Evolutionary conservation across 805 yeast species (phyloP).

Genomic region (Saccharomycopsis schoenii): DNA sequence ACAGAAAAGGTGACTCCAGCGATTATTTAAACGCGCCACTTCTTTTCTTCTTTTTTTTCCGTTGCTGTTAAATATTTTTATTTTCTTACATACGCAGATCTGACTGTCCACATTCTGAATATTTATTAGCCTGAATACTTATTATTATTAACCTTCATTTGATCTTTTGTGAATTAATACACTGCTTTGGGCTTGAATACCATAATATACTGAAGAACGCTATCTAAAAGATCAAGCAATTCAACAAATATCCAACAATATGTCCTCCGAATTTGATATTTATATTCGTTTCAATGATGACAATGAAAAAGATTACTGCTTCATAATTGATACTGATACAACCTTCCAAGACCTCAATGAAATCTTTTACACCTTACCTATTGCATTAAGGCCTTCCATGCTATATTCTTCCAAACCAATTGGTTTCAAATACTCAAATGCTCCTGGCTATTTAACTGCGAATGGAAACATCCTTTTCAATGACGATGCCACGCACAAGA

Average conservation of each 20-base stretch:
- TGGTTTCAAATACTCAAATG: conserved; percentile 50
- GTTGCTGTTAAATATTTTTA: background rate
- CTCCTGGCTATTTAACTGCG: conserved; percentile 76
- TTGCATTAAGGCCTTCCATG: conserved; percentile 69
- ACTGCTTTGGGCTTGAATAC: no score
- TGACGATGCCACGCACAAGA: conserved; percentile 40
- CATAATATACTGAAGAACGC: no score
- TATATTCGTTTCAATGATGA: conserved; percentile 82
- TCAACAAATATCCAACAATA: no score
- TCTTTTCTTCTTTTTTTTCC: background rate
- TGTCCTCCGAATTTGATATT: conserved; percentile 28
- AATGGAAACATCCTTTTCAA: conserved; percentile 73
- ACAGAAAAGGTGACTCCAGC: no score
- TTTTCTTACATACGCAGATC: background rate
- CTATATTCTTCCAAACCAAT: conserved; percentile 58
- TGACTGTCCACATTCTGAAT: background rate
- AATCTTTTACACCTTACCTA: conserved; percentile 58
- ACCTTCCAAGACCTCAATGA: conserved; percentile 49
- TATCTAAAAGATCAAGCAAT: no score
- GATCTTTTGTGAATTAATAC: no score
- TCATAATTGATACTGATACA: conserved; percentile 53
- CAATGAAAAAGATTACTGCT: conserved; percentile 80
- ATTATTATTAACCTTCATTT: background rate
- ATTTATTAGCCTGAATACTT: no score
- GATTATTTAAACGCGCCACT: no score